A percentile compares a stretch with the other conserved stretches of the same genome.
Evolutionary conservation across 2,329 filamentous ascomycete species (phyloP).

Genomic region (Ciborinia camelliae): DNA sequence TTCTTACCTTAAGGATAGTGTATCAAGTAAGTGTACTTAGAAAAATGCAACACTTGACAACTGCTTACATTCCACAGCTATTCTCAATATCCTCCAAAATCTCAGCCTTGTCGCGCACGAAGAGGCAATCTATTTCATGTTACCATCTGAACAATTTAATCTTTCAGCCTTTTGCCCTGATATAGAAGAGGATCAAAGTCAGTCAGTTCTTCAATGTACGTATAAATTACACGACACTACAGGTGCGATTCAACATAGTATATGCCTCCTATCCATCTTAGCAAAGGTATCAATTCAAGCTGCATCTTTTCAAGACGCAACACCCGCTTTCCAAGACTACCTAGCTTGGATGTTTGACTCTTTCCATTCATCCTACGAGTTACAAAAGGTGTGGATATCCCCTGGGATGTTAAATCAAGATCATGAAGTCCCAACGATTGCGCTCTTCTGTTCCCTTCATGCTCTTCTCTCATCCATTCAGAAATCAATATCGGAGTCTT

Average conservation of each 20-base stretch:
- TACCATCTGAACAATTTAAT: constrained; percentile 28
- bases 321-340: constrained; percentile 36
- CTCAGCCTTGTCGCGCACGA: constrained; percentile 22
- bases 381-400: constrained; percentile 26
- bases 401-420: constrained; percentile 7
- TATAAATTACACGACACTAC: constrained; percentile 30
- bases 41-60: background rate
- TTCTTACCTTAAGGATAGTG: constrained; percentile 47
- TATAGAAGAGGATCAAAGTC: constrained; percentile 5
- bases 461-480: constrained; percentile 28
- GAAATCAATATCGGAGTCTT: constrained; percentile 23
- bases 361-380: constrained; percentile 28
- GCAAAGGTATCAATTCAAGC: constrained; percentile 32
- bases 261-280: constrained; percentile 33
- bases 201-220: constrained; percentile 23
- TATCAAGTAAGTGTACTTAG: constrained; percentile 29
- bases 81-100: constrained; percentile 30
- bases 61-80: constrained; percentile 25
- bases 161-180: constrained; percentile 18
- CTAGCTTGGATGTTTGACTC: constrained; percentile 37
- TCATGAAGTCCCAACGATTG: constrained; percentile 22
- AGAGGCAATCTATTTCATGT: constrained; percentile 22
- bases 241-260: constrained; percentile 32
- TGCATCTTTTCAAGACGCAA: constrained; percentile 30
- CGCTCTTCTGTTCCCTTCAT: constrained; percentile 28